Base-by-base conservation (phyloP, 192 early-diverging fungal genomes). In the Pilaira anomala region DNA sequence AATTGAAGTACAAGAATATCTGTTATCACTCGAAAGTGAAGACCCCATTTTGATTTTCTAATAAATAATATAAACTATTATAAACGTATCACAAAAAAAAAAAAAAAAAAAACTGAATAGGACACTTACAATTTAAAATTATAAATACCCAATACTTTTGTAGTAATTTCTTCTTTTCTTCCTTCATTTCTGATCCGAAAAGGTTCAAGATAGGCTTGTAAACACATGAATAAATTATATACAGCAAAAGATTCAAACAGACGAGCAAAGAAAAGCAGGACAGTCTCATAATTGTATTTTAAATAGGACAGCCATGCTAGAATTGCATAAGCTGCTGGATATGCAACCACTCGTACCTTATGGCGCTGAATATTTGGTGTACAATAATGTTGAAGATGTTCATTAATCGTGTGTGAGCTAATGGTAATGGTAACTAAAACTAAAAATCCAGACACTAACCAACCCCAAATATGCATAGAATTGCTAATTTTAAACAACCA, bases 1-100 rank as follows among this genome's bases (percentile, higher is more conserved):
- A 62, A 75, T 48, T 75, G 73, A 29, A 67, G 62, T 18, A 75
- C 73, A 8, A 65, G 46, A 26, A 75, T 63, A 22, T 75, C 64
- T 9, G 56, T 75, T 12, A 75, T 69, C 3, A 66, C 64, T n/a
- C 68, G 52, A 39, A 62, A 75, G 60, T 75, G 73, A 28, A 75
- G 57, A 39, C 73, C 73, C 73, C 73, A 75, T 39, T 75, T 75
- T 6, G 73, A 75, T 62, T 65, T 41, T 28, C 72, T 74, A 48
- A 51, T 30, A 36, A 22, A 26, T 8, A 4, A 62, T 46, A 36
- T 22, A 3, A 49, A 39, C 19, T 33, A 36, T 36, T 36, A 36
- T 36, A 6, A 9, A 9, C 6, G 33, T 36, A 28, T 7, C 18
- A 22, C 21, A 60, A 3, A 41, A 52, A n/a, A 26, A 0, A 45